phyloP scores from a whole-genome alignment of 192 early-diverging fungal genomes.

The Backusella luteola region DNA sequence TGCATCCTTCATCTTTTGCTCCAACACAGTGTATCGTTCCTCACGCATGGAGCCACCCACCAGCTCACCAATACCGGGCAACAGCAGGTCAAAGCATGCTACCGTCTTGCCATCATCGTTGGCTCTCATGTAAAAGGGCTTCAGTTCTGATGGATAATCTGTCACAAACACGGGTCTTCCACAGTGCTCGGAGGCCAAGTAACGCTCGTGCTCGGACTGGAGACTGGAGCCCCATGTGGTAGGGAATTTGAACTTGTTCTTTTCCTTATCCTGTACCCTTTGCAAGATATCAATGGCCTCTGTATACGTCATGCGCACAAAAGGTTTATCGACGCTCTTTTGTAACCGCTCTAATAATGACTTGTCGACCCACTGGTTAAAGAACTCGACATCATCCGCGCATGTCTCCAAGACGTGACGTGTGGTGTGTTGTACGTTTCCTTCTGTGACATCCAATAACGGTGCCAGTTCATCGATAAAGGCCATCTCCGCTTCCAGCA shows the following conservation, averaged over 20 bases:
- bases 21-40: conserved; percentile 55
- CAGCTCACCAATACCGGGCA: conserved; percentile 83
- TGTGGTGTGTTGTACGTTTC: conserved; percentile 54
- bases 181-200: conserved; percentile 63
- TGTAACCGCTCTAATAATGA: conserved; percentile 40
- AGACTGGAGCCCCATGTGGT: conserved; percentile 71
- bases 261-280: conserved; percentile 37
- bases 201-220: conserved; percentile 87
- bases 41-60: conserved; percentile 86
- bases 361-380: conserved; percentile 58
- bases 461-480: conserved; percentile 63
- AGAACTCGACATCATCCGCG: conserved; percentile 56
- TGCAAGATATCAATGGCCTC: conserved; percentile 75
- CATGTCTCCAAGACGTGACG: conserved; percentile 54
- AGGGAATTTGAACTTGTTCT: conserved; percentile 56
- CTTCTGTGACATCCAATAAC: conserved; percentile 71
- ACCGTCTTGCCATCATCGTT: conserved; percentile 64
- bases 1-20: conserved; percentile 47
- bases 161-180: conserved; percentile 86
- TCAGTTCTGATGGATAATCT: conserved; percentile 76
- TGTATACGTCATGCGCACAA: conserved; percentile 73
- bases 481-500: conserved; percentile 86
- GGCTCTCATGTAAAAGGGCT: conserved; percentile 88
- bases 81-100: conserved; percentile 78
- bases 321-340: conserved; percentile 47